phyloP scores from a whole-genome alignment of 2,329 filamentous ascomycete species.

The Talaromyces sp. region DNA sequence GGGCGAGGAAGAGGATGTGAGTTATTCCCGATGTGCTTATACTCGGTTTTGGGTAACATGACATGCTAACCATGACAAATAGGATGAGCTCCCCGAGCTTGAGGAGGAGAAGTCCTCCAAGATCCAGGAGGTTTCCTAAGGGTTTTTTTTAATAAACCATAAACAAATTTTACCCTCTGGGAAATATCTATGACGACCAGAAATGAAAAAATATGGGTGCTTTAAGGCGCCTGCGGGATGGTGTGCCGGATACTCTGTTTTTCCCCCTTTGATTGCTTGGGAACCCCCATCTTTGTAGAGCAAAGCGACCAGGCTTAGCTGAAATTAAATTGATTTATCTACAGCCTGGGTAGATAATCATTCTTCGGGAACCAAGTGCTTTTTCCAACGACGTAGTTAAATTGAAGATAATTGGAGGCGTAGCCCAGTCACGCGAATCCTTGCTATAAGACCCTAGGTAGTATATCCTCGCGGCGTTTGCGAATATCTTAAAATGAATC shows the following conservation, averaged over 20 bases:
- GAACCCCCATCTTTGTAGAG: constrained; percentile 16
- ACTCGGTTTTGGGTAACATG: constrained; percentile 8
- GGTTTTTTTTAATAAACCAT: constrained; percentile 17
- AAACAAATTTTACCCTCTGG: constrained; percentile 17
- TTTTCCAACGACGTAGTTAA: neutral
- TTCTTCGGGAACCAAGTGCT: neutral
- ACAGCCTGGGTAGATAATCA: constrained; percentile 7
- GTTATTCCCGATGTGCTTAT: constrained; percentile 40
- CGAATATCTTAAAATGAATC: too few species aligned
- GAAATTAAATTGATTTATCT: constrained; percentile 7
- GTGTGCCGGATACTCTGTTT: constrained; percentile 8
- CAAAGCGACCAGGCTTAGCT: constrained; percentile 13
- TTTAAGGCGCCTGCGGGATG: constrained; percentile 16
- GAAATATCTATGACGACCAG: constrained; percentile 25
- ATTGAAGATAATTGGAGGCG: too few species aligned
- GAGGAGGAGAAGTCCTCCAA: constrained; percentile 42
- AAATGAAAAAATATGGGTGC: constrained; percentile 28
- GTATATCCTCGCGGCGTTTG: neutral
- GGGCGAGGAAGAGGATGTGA: constrained; percentile 47
- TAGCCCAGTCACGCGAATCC: neutral
- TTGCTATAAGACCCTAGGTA: too few species aligned
- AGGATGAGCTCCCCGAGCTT: constrained; percentile 84
- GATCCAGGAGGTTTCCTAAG: constrained; percentile 43
- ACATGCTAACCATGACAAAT: constrained; percentile 29
- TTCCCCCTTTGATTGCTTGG: constrained; percentile 16